phyloP scores from a whole-genome alignment of 208 protist genomes.

The Wallacemonas sp. region DNA sequence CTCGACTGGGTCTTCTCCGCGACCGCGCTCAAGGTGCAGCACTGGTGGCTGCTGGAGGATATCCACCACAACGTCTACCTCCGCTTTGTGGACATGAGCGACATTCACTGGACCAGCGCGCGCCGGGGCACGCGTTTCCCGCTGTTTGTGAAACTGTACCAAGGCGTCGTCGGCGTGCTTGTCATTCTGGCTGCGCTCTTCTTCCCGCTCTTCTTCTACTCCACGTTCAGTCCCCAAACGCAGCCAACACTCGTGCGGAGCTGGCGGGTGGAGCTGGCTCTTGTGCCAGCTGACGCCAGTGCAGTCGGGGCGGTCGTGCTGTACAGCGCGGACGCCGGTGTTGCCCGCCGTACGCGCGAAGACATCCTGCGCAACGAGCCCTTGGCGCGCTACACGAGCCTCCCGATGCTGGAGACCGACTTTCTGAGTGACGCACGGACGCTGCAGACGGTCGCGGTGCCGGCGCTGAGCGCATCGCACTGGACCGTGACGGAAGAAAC shows the following conservation, averaged over 20 bases:
- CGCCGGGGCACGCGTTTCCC: conserved; percentile 45
- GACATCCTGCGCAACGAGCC: neutral
- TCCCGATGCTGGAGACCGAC: neutral
- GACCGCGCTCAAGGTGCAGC: conserved; percentile 67
- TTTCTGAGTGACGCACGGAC: conserved; percentile 11
- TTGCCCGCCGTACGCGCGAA: neutral
- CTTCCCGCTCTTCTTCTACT: conserved; percentile 82
- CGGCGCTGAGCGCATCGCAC: neutral
- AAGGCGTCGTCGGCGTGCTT: conserved; percentile 60
- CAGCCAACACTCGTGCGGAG: conserved; percentile 28
- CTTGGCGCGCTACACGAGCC: neutral
- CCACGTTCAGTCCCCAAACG: conserved; percentile 71
- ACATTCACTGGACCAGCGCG: conserved; percentile 47
- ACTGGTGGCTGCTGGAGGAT: conserved; percentile 86
- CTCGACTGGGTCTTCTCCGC: conserved; percentile 76
- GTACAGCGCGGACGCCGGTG: conserved; percentile 4
- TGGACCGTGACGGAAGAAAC: conserved; percentile 9
- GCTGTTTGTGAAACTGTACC: conserved; percentile 43
- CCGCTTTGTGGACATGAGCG: conserved; percentile 69
- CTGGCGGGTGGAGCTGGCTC: conserved; percentile 15
- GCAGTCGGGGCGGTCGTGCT: neutral
- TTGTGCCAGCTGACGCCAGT: neutral
- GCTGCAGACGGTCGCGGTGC: conserved; percentile 2
- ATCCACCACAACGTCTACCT: conserved; percentile 59
- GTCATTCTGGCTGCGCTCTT: conserved; percentile 44